A percentile compares a stretch with the other conserved stretches of the same genome.
Conservation (phyloP, 1,284 basidiomycete species). For the Amylostereum areolatum region DNA sequence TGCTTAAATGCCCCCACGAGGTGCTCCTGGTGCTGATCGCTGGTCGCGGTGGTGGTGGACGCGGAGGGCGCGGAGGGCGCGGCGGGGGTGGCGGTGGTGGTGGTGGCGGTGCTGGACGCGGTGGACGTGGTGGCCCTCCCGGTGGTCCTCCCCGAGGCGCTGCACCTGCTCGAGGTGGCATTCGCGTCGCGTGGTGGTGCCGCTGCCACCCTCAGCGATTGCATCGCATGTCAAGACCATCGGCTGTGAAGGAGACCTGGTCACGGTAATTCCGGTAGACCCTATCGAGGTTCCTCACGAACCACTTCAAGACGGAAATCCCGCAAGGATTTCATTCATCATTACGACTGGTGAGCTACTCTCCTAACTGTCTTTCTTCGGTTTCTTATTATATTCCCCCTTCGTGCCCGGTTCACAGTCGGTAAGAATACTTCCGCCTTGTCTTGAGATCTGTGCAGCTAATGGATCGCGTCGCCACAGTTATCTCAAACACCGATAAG, state of each 20-base stretch:
- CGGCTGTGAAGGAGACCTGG: constrained; percentile 61
- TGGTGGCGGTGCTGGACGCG: neutral
- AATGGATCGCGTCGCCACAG: constrained; percentile 22
- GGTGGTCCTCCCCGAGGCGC: constrained; percentile 12
- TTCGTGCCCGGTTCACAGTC: constrained; percentile 31
- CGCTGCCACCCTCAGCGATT: constrained; percentile 21
- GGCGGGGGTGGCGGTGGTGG: constrained; percentile 3
- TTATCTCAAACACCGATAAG: constrained; percentile 63
- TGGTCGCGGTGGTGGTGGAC: constrained; percentile 9
- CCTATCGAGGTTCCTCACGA: constrained; percentile 49
- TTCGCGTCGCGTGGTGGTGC: constrained; percentile 23
- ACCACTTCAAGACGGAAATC: constrained; percentile 57
- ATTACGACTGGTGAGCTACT: constrained; percentile 63
- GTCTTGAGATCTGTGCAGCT: neutral
- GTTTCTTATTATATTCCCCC: constrained; percentile 2
- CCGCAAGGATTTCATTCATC: constrained; percentile 58
- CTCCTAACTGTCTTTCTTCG: neutral
- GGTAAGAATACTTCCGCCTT: constrained; percentile 28
- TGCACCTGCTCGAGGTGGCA: constrained; percentile 18
- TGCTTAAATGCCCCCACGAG: constrained; percentile 34
- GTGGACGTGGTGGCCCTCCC: constrained; percentile 10
- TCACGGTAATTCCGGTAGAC: constrained; percentile 51
- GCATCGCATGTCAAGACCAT: constrained; percentile 43
- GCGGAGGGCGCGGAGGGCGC: constrained; percentile 5
- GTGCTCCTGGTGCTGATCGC: constrained; percentile 14